Evolutionary conservation across 768 basidiomycete genomes (phyloP).

Genomic region (Suillus tomentosus): DNA sequence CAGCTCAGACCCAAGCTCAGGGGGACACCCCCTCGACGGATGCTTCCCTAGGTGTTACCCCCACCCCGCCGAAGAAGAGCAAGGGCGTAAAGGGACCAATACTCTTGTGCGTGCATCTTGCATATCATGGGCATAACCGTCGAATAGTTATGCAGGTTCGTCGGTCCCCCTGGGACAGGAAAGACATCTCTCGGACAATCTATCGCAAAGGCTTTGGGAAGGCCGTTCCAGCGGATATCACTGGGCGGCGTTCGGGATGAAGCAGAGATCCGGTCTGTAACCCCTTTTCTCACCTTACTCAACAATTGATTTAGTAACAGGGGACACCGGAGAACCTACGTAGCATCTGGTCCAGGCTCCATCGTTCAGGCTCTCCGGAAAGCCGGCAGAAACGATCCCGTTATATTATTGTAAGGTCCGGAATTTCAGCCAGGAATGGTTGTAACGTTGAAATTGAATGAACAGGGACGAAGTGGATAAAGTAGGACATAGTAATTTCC

Average conservation of each 20-base stretch:
- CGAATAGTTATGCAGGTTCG: conserved; percentile 51
- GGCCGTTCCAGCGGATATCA: conserved; percentile 91
- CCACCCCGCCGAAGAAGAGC: conserved; percentile 15
- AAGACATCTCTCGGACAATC: conserved; percentile 92
- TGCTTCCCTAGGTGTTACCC: conserved; percentile 13
- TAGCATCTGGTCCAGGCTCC: conserved; percentile 82
- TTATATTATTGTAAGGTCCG: conserved; percentile 62
- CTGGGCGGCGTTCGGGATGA: conserved; percentile 94
- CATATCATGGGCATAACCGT: not conserved
- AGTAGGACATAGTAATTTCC: conserved; percentile 82
- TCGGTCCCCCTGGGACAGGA: conserved; percentile 89
- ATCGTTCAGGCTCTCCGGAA: conserved; percentile 88
- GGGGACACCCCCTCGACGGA: not conserved
- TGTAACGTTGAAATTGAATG: conserved; percentile 11
- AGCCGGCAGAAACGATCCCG: conserved; percentile 77
- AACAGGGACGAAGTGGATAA: conserved; percentile 87
- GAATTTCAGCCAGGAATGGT: not conserved
- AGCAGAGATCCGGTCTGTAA: conserved; percentile 66
- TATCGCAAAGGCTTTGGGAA: conserved; percentile 76
- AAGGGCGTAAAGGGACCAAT: conserved; percentile 71
- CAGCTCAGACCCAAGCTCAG: conserved; percentile 10
- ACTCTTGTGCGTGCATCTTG: conserved; percentile 49
- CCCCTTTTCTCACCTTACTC: conserved; percentile 12
- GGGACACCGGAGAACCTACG: conserved; percentile 83
- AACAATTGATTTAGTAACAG: conserved; percentile 14